These are phyloP conservation scores for Fusarium sp. DNA, from an alignment of 2,329 filamentous ascomycete genomes.

Conservation along the genomic window DNA sequence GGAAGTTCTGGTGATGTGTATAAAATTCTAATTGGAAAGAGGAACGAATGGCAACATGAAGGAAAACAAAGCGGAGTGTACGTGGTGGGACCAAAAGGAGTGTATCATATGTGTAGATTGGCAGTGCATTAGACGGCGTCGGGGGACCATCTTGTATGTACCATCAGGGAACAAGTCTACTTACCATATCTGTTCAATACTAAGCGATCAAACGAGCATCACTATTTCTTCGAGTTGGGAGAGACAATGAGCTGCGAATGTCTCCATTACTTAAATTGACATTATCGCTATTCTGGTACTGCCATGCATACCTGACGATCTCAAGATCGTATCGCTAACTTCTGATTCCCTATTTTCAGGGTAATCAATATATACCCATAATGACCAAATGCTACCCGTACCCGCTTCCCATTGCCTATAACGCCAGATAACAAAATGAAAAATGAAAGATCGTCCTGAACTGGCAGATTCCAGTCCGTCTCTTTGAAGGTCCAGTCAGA, in stretches of 20 bases:
- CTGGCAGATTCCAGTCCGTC: slow-evolving; percentile 5
- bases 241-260: not conserved
- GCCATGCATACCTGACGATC: slow-evolving; percentile 23
- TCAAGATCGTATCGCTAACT: slow-evolving; percentile 23
- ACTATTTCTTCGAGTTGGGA: not conserved
- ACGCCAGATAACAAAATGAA: slow-evolving; percentile 28
- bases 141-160: slow-evolving; percentile 53
- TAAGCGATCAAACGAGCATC: slow-evolving; percentile 40
- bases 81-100: slow-evolving; percentile 38
- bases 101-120: slow-evolving; percentile 60
- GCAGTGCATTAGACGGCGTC: slow-evolving; percentile 60
- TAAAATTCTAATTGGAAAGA: slow-evolving; percentile 36
- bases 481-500: not conserved
- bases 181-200: slow-evolving; percentile 46
- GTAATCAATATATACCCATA: slow-evolving; percentile 7
- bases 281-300: slow-evolving; percentile 35
- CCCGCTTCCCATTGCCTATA: slow-evolving; percentile 27
- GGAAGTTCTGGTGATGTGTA: slow-evolving; percentile 56
- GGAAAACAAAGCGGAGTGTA: slow-evolving; percentile 33
- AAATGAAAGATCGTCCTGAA: slow-evolving; percentile 15
- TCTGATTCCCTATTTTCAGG: slow-evolving; percentile 19
- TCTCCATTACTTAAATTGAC: slow-evolving; percentile 24
- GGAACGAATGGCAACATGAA: slow-evolving; percentile 15
- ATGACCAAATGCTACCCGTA: slow-evolving; percentile 29
- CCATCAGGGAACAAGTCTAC: slow-evolving; percentile 48